phyloP scores from a whole-genome alignment of 176 grass and related monocot species.

The Coix lacrymajobi region DNA sequence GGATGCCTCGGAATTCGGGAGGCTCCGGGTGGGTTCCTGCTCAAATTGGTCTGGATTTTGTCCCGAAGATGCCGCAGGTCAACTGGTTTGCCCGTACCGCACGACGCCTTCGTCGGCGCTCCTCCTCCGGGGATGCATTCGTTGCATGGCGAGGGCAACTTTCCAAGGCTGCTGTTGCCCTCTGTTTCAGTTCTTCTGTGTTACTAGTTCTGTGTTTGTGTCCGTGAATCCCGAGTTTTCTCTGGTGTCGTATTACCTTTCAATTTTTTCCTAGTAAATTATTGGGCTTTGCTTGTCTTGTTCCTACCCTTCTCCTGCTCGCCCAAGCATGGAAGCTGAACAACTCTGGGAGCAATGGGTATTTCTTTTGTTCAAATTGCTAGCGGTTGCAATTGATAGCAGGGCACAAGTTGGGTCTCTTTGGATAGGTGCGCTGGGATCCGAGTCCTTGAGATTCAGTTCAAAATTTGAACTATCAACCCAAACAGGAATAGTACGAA shows the following conservation, averaged over 20 bases:
- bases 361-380: slow-evolving; percentile 3
- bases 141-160: neutral
- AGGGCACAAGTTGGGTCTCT: neutral
- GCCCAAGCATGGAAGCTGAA: neutral
- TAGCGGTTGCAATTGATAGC: neutral
- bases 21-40: neutral
- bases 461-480: neutral
- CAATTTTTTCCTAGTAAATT: neutral
- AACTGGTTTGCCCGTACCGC: neutral
- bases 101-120: neutral
- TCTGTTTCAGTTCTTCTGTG: neutral
- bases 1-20: neutral
- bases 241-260: neutral
- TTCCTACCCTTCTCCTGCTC: slow-evolving; percentile 12
- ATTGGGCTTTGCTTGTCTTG: neutral
- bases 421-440: neutral
- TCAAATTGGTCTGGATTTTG: neutral
- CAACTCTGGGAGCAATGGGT: neutral
- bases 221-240: neutral
- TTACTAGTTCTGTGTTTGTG: neutral
- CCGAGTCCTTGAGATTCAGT: neutral
- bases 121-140: neutral
- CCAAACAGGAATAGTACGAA: neutral
- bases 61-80: neutral
- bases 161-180: neutral